Base-by-base conservation (phyloP, 225 moss, liverwort and hornwort genomes). In the Physcomitrium patens region DNA sequence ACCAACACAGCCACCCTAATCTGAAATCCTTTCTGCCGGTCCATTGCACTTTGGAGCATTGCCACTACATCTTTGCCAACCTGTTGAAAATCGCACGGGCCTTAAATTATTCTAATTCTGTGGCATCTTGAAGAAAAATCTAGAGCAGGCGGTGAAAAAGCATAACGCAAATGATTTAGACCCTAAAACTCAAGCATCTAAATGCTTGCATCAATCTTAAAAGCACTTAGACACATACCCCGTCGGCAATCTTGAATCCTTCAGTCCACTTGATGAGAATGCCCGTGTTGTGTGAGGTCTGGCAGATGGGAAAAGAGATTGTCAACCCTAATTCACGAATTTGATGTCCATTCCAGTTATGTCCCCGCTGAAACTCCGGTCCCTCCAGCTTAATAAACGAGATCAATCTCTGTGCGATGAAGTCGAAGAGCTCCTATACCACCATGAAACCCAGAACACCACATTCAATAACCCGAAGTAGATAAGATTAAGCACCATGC, bases 291-390 rank as follows among this genome's bases (percentile, higher is more conserved):
- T 86, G 74, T 10, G 89, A 82, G 19, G 89, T 89, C 75, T 93
- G 93, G 68, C 84, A 83, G 52, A 93, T 86, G 18, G 93, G 91
- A 77, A 93, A 91, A 45, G 93, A 91, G 67, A 93, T 82, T 1
- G 93, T 91, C 60, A 93, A 85, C 37, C 93, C 91, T 13, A 93
- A 64, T 75, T 93, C 88, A 46, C 87, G 73, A 31, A 80, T 78
- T 44, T 74, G 75, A 10, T 68, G 63, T 12, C 71, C 37, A 1
- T 71, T 44, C 28, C 24, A 20, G 3, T 58, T 16, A 24, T 73
- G 63, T 6, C 55, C 47, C 17, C 68, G 22, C 57, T 72, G 79
- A 48, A 80, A 91, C 16, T 91, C 84, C 8, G 87, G 87, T 9
- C 91, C 83, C 74, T 91, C 93, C 51, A 80, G 81, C 20, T 65